These are phyloP conservation scores for Sporobolomyces phaffii DNA, from an alignment of 768 basidiomycete species.

Conservation along the genomic window DNA sequence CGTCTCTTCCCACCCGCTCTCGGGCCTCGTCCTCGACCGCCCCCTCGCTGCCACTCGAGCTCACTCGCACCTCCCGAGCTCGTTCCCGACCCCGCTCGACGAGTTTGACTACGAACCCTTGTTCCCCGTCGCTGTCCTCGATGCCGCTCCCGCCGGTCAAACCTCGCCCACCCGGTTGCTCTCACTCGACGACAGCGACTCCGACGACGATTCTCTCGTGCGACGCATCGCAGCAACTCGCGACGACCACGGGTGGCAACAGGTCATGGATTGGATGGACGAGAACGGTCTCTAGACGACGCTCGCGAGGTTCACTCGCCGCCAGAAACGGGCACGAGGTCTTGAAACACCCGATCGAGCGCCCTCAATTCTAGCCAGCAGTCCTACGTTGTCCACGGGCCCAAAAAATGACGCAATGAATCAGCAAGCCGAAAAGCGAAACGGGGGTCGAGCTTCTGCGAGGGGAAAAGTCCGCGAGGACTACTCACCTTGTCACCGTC, in stretches of 20 bases:
- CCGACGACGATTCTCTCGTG: conserved; percentile 11
- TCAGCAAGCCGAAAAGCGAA: too few relatives aligned
- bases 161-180: too few relatives aligned
- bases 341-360: conserved; percentile 1
- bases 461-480: not conserved
- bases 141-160: too few relatives aligned
- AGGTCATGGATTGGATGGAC: conserved; percentile 57
- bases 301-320: too few relatives aligned
- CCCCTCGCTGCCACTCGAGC: conserved; percentile 51
- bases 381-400: not conserved
- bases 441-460: not conserved
- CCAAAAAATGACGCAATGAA: not conserved
- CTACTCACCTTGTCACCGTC: not conserved
- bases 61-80: conserved; percentile 43
- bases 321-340: too few relatives aligned
- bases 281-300: conserved; percentile 56
- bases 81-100: conserved; percentile 42
- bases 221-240: not conserved
- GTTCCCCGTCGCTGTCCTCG: conserved; percentile 56
- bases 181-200: not conserved
- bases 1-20: conserved; percentile 62
- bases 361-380: conserved; percentile 1
- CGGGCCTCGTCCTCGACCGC: conserved; percentile 58
- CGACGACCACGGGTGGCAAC: conserved; percentile 26
- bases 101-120: conserved; percentile 61